A percentile compares a stretch with the other conserved stretches of the same genome.
phyloP scores from a whole-genome alignment of 2,329 filamentous ascomycete species.

The Pseudogymnoascus sp. region DNA sequence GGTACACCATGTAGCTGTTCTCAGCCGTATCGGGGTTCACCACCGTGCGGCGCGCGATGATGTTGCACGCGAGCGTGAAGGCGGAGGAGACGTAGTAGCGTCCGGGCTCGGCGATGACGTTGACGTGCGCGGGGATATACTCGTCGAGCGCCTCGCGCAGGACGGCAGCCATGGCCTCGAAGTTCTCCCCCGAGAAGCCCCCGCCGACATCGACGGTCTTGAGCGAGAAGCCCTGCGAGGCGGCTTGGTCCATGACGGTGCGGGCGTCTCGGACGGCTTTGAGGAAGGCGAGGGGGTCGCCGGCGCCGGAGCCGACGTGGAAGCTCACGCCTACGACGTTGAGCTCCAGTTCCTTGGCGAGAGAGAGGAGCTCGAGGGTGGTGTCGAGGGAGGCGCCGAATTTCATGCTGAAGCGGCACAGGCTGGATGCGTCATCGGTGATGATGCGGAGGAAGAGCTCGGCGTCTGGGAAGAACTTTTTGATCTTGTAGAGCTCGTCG shows the following conservation, averaged over 20 bases:
- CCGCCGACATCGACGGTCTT: slow-evolving; percentile 90
- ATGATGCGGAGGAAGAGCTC: slow-evolving; percentile 91
- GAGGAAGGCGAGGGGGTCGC: slow-evolving; percentile 83
- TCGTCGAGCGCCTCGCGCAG: slow-evolving; percentile 73
- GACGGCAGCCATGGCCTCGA: slow-evolving; percentile 80
- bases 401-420: slow-evolving; percentile 94
- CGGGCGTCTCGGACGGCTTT: slow-evolving; percentile 88
- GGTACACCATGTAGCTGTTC: slow-evolving; percentile 88
- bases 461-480: slow-evolving; percentile 78
- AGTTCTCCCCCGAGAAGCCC: slow-evolving; percentile 83
- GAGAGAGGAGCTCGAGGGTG: slow-evolving; percentile 64
- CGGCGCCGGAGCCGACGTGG: slow-evolving; percentile 93
- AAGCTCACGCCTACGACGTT: slow-evolving; percentile 96
- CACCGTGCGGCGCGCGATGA: slow-evolving; percentile 90
- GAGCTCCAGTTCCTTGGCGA: slow-evolving; percentile 74
- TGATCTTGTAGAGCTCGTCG: slow-evolving; percentile 97
- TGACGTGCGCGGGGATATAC: slow-evolving; percentile 71
- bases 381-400: slow-evolving; percentile 87
- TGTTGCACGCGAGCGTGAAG: slow-evolving; percentile 89
- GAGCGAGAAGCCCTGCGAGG: slow-evolving; percentile 66
- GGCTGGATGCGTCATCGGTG: slow-evolving; percentile 88
- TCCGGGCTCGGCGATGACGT: slow-evolving; percentile 90
- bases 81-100: slow-evolving; percentile 92
- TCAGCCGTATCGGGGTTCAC: slow-evolving; percentile 56
- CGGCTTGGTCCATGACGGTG: slow-evolving; percentile 78